A percentile compares a stretch with the other conserved stretches of the same genome.
These are phyloP conservation scores for Eucalyptus shirleyi DNA, from an alignment of 345 rosid genomes.

Conservation along the genomic window DNA sequence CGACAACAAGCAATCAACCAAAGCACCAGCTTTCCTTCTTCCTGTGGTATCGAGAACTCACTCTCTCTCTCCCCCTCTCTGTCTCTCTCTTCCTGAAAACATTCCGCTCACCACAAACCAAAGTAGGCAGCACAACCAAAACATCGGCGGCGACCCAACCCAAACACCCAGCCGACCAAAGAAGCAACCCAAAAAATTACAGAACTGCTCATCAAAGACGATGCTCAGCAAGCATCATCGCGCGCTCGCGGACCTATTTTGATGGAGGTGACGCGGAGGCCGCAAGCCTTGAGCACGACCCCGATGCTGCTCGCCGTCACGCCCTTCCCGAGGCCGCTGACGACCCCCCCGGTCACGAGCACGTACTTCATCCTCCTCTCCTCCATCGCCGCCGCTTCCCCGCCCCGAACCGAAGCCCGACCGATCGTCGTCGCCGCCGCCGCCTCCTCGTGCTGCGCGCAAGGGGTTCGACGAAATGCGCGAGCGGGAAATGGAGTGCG, in stretches of 20 bases:
- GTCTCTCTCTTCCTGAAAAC: background rate
- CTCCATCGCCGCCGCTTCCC: background rate
- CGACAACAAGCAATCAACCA: background rate
- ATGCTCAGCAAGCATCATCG: background rate
- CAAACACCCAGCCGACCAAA: background rate
- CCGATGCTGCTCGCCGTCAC: conserved; percentile 96
- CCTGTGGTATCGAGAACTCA: background rate
- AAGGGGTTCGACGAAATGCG: conserved; percentile 31
- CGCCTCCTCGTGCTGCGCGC: conserved; percentile 3
- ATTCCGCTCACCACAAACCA: background rate
- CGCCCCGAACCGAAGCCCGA: background rate
- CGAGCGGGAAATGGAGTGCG: conserved; percentile 6
- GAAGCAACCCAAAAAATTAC: background rate
- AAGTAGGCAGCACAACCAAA: background rate
- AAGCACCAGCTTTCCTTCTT: background rate
- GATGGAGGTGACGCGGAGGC: conserved; percentile 94
- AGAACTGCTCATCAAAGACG: background rate
- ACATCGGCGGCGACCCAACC: background rate
- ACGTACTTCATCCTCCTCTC: conserved; percentile 69
- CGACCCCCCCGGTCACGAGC: conserved; percentile 91
- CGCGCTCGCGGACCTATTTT: conserved; percentile 52
- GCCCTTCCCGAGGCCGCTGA: conserved; percentile 97
- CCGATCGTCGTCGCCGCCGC: background rate
- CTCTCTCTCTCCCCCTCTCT: background rate
- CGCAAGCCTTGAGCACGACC: conserved; percentile 91